phyloP scores from a whole-genome alignment of 2,329 filamentous ascomycete genomes.

The Fusarium fracticaudum region DNA sequence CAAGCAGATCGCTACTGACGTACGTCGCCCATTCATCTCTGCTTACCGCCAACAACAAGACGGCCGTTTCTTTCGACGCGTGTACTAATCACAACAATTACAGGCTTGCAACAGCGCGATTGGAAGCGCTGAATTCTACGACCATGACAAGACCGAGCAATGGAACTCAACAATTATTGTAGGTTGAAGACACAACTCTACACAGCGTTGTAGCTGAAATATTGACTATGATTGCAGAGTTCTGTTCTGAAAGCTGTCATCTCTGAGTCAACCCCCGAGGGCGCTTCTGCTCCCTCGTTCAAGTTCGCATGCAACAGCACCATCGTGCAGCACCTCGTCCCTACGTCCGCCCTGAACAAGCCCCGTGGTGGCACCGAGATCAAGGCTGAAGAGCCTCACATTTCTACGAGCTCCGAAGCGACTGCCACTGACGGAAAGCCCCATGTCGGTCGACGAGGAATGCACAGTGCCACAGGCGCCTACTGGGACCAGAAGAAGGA shows the following conservation, averaged over 20 bases:
- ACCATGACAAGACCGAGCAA: slow-evolving; percentile 82
- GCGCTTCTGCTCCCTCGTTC: slow-evolving; percentile 71
- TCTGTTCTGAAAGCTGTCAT: slow-evolving; percentile 81
- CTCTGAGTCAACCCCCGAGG: slow-evolving; percentile 72
- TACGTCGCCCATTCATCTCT: slow-evolving; percentile 55
- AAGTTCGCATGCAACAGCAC: slow-evolving; percentile 99
- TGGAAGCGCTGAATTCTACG: slow-evolving; percentile 79
- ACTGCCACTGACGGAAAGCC: slow-evolving; percentile 71
- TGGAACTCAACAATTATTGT: slow-evolving; percentile 97
- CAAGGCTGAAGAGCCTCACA: slow-evolving; percentile 60
- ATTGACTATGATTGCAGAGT: slow-evolving; percentile 62
- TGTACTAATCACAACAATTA: slow-evolving; percentile 18
- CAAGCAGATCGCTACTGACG: slow-evolving; percentile 86
- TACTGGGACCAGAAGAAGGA: slow-evolving; percentile 94
- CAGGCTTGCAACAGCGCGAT: slow-evolving; percentile 87
- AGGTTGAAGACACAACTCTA: slow-evolving; percentile 42
- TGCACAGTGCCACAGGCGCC: slow-evolving; percentile 86
- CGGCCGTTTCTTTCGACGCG: slow-evolving; percentile 5
- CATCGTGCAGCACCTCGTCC: slow-evolving; percentile 91
- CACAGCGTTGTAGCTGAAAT: neutral
- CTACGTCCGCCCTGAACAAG: slow-evolving; percentile 72
- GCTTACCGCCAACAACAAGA: slow-evolving; percentile 34
- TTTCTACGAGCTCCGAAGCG: slow-evolving; percentile 64
- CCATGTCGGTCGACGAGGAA: slow-evolving; percentile 86
- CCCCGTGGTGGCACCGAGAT: slow-evolving; percentile 61